Evolutionary conservation across 352 stramenopile species (phyloP).

Genomic region (Pythium guiyangense): DNA sequence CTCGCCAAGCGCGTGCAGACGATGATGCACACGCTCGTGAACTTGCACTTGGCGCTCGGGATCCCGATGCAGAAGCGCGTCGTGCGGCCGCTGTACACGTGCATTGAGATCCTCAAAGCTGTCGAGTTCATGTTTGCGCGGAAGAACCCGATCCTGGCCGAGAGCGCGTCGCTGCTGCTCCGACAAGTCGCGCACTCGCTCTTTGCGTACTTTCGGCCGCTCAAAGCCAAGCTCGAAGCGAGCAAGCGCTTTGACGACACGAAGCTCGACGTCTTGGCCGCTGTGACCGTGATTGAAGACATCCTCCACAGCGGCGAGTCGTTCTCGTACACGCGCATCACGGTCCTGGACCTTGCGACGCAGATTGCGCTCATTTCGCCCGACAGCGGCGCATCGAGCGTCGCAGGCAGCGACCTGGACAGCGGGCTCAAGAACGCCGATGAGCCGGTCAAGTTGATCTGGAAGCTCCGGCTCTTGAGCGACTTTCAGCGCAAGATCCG

Average conservation of each 20-base stretch:
- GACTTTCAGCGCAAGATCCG: slow-evolving; percentile 88
- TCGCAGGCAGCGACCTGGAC: slow-evolving; percentile 36
- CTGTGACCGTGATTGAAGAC: slow-evolving; percentile 83
- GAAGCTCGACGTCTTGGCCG: slow-evolving; percentile 79
- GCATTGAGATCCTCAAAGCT: slow-evolving; percentile 89
- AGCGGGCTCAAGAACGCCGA: slow-evolving; percentile 55
- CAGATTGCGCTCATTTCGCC: slow-evolving; percentile 78
- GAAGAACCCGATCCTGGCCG: slow-evolving; percentile 78
- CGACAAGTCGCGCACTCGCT: slow-evolving; percentile 77
- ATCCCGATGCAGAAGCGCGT: slow-evolving; percentile 85
- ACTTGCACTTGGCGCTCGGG: slow-evolving; percentile 83
- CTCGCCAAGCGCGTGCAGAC: slow-evolving; percentile 86
- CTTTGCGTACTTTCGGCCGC: slow-evolving; percentile 73
- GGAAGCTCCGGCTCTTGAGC: slow-evolving; percentile 81
- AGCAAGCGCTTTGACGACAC: slow-evolving; percentile 87
- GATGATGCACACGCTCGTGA: slow-evolving; percentile 88
- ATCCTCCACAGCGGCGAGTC: slow-evolving; percentile 78
- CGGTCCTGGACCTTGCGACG: slow-evolving; percentile 70
- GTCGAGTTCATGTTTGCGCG: slow-evolving; percentile 92
- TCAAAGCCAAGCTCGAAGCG: slow-evolving; percentile 79
- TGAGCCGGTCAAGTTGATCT: slow-evolving; percentile 77
- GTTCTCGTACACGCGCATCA: slow-evolving; percentile 83
- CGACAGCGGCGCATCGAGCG: slow-evolving; percentile 24
- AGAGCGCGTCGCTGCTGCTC: slow-evolving; percentile 69
- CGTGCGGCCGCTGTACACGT: slow-evolving; percentile 83